These are phyloP conservation scores for Whalleya microplaca DNA, from an alignment of 2,329 filamentous ascomycete species.

Conservation along the genomic window DNA sequence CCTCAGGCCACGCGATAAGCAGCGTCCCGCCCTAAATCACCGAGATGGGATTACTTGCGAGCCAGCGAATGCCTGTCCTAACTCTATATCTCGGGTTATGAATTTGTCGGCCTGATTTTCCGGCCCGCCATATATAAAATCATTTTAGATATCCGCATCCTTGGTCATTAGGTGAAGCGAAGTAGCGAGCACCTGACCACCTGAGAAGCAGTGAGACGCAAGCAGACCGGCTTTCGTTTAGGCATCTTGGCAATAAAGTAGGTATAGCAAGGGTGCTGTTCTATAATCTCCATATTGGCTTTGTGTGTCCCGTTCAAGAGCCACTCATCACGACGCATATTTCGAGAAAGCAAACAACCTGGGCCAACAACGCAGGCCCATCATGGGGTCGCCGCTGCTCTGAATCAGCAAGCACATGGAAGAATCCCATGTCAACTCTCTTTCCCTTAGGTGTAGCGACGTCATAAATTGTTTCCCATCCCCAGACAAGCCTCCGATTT, in stretches of 20 bases:
- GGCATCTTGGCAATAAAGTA: constrained; percentile 12
- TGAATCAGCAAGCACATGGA: constrained; percentile 4
- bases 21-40: constrained; percentile 1
- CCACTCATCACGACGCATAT: not conserved
- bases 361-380: not conserved
- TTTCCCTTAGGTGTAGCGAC: constrained; percentile 11
- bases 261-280: not conserved
- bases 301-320: not conserved
- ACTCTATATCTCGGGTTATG: not conserved
- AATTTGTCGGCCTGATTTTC: not conserved
- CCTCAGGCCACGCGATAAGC: constrained; percentile 3
- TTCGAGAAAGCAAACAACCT: constrained; percentile 7
- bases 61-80: not conserved
- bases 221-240: constrained; percentile 6
- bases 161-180: not conserved
- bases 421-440: constrained; percentile 5
- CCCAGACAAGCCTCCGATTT: constrained; percentile 1
- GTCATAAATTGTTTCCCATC: constrained; percentile 15
- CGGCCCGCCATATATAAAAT: not conserved
- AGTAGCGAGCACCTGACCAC: constrained; percentile 1
- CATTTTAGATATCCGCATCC: not conserved
- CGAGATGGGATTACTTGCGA: not conserved
- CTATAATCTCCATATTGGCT: not conserved
- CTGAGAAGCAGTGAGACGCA: constrained; percentile 18
- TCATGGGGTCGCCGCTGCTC: not conserved